A percentile compares a stretch with the other conserved stretches of the same genome.
Evolutionary conservation across 2,329 filamentous ascomycete genomes (phyloP).

Genomic region (Phialocephala subalpina): DNA sequence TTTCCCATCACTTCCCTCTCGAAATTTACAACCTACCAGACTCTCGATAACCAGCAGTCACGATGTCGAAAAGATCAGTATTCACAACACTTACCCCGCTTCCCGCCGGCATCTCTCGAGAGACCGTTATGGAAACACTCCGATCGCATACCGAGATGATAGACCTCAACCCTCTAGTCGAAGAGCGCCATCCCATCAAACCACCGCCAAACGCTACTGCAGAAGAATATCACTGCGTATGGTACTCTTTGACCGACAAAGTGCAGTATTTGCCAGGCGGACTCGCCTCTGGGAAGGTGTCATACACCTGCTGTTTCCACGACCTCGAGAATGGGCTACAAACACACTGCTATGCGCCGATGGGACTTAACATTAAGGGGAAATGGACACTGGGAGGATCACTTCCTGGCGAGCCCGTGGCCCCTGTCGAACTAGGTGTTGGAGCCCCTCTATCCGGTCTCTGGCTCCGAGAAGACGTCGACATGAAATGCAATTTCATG

Average conservation of each 20-base stretch:
- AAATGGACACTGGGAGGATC: conserved; percentile 81
- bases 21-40: background rate
- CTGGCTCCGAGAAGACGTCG: conserved; percentile 86
- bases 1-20: background rate
- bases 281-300: conserved; percentile 71
- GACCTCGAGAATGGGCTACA: conserved; percentile 76
- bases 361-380: conserved; percentile 80
- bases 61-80: conserved; percentile 52
- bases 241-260: conserved; percentile 83
- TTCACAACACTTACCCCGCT: conserved; percentile 85
- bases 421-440: conserved; percentile 71
- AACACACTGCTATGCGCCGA: conserved; percentile 84
- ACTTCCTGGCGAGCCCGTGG: conserved; percentile 72
- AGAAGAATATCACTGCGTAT: conserved; percentile 76
- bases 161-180: conserved; percentile 84
- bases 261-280: conserved; percentile 76
- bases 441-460: conserved; percentile 72
- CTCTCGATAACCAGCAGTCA: conserved; percentile 12
- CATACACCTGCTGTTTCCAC: conserved; percentile 83
- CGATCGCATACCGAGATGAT: conserved; percentile 86
- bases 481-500: conserved; percentile 81
- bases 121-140: conserved; percentile 77
- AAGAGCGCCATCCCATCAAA: conserved; percentile 72
- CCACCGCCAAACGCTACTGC: conserved; percentile 70
- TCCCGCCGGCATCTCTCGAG: conserved; percentile 71